Evolutionary conservation across 495 filamentous ascomycete species (phyloP).

Genomic region (Hyaloscypha bicolor): DNA sequence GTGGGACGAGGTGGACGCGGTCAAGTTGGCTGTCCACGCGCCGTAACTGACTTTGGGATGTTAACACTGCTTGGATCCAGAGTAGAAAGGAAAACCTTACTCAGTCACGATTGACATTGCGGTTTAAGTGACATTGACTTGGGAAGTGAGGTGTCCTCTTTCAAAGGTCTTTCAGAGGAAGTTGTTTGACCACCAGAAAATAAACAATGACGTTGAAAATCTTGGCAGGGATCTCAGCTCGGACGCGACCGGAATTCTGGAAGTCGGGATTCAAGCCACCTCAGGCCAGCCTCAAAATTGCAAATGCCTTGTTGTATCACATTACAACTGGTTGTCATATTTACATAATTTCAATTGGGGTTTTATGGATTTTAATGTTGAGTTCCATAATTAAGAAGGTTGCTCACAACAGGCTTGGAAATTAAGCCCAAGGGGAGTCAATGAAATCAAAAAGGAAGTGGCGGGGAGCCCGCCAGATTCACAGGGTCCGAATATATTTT

Average conservation of each 20-base stretch:
- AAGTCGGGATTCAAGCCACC: background rate
- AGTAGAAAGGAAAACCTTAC: slow-evolving; percentile 44
- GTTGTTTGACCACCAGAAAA: background rate
- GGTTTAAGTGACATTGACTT: slow-evolving; percentile 3
- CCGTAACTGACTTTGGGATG: slow-evolving; percentile 67
- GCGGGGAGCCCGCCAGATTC: no score
- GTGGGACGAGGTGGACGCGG: slow-evolving; percentile 60
- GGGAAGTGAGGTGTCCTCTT: background rate
- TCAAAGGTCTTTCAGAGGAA: background rate
- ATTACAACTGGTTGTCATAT: no score
- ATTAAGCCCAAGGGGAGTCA: no score
- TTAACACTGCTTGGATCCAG: background rate
- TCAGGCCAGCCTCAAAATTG: background rate
- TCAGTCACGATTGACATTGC: slow-evolving; percentile 69
- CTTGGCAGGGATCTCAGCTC: slow-evolving; percentile 2
- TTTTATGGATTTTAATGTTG: no score
- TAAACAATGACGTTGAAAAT: slow-evolving; percentile 17
- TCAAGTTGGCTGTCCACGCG: slow-evolving; percentile 81
- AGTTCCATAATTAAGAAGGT: no score
- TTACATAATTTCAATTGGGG: no score
- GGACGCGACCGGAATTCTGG: background rate
- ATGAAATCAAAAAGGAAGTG: no score
- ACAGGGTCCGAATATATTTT: background rate
- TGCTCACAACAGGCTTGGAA: no score
- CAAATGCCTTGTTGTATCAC: no score